Evolutionary conservation across 495 filamentous ascomycete species (phyloP), one percentile per base, ranked within the genome.

Genomic region (Monascus purpureus): DNA sequence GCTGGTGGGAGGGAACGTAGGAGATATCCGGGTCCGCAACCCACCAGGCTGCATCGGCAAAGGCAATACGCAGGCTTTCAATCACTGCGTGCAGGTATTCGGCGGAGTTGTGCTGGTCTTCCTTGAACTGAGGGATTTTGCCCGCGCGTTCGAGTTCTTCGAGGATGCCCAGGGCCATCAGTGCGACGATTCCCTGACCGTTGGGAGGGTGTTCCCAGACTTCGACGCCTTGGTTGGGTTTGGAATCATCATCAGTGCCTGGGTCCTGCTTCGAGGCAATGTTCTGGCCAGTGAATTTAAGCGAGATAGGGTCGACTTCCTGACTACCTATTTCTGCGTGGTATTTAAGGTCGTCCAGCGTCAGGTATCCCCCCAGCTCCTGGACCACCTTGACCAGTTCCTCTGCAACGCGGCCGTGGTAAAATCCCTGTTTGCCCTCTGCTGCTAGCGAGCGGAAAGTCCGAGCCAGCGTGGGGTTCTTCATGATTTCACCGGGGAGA

Each of bases 191-290:
- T 8, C 90, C 90, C 53, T 97, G 90, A 0, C 92, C 87, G 57
- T 95, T 96, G n/a, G 90, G 90, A 24, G 90, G 84, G 55, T 94
- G 87, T 41, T 97, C 90, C 87, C 87, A 96, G 1, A 97, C 50
- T 43, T 90, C 75, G 13, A 94, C 65, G n/a, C 73, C 76, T 30
- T 66, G 49, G 35, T 69, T 62, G 1, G 58, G 40, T 20, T 62
- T 22, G n/a, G n/a, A n/a, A 9, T 22, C 52, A 16, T 57, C 58
- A 19, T 53, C 41, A 17, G 60, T 64, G 33, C 65, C 65, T 7
- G 44, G 34, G 13, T 48, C 38, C 28, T 61, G 50, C 39, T 69
- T 63, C 23, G 65, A 59, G 6, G 57, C 57, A 15, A 80, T 66
- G 19, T 70, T 68, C 41, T 85, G 82, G 3, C 77, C 79, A 8